Percentiles rank a stretch among this genome's conserved stretches.
phyloP scores from a whole-genome alignment of 1,284 basidiomycete genomes.

The Ceratobasidium theobromae region DNA sequence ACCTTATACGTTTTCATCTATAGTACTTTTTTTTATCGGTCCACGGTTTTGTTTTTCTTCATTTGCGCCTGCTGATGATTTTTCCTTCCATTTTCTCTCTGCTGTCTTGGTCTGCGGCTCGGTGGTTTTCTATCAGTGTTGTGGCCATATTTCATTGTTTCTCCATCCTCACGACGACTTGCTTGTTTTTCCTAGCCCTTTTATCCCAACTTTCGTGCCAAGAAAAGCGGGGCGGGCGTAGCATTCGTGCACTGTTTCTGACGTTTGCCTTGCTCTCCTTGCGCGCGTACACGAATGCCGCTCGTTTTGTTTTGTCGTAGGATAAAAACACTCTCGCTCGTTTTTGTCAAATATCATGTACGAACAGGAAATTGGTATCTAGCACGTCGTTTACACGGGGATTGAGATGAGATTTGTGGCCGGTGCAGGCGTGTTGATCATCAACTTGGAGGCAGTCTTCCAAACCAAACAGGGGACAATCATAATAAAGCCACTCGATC shows the following conservation, averaged over 20 bases:
- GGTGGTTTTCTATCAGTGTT: background rate
- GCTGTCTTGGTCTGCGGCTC: slow-evolving; percentile 19
- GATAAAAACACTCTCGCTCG: slow-evolving; percentile 24
- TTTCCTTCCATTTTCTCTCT: background rate
- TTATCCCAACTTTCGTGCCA: slow-evolving; percentile 21
- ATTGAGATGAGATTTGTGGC: too few species aligned
- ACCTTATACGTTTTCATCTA: slow-evolving; percentile 29
- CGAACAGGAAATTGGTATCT: slow-evolving; percentile 4
- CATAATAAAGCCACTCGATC: background rate
- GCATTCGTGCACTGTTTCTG: background rate
- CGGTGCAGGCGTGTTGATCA: too few species aligned
- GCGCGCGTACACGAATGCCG: slow-evolving; percentile 14
- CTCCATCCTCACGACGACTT: slow-evolving; percentile 15
- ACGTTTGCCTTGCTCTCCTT: background rate
- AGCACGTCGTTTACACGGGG: background rate
- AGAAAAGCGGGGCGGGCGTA: background rate
- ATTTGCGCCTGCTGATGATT: slow-evolving; percentile 6
- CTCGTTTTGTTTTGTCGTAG: slow-evolving; percentile 21
- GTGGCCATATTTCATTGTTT: background rate
- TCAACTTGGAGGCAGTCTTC: background rate
- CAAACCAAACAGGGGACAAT: background rate
- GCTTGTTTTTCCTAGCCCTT: background rate
- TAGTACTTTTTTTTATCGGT: slow-evolving; percentile 29
- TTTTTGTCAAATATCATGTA: slow-evolving; percentile 29
- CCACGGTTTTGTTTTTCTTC: slow-evolving; percentile 4